Conservation (phyloP, 2,329 filamentous ascomycete genomes). For the Fusarium sp. region DNA sequence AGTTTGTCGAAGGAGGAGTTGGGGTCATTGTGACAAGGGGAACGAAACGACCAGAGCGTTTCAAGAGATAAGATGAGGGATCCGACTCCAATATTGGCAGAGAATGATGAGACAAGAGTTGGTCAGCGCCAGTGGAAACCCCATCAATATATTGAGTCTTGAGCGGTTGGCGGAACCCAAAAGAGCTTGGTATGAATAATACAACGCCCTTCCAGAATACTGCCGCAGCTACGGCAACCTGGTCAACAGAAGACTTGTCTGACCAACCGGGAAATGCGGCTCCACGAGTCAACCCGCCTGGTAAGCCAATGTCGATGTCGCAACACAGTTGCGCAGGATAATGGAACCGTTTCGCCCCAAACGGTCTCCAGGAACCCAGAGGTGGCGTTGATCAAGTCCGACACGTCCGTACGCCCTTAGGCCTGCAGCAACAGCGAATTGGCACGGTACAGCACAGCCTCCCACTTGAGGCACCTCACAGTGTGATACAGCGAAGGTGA, state of each 20-base stretch:
- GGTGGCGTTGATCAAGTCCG: conserved; percentile 31
- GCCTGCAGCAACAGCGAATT: conserved; percentile 7
- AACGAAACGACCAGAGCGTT: conserved; percentile 31
- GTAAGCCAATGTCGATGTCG: conserved; percentile 7
- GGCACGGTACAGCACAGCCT: conserved; percentile 11
- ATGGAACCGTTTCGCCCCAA: conserved; percentile 18
- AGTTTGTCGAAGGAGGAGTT: conserved; percentile 80
- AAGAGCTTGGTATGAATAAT: conserved; percentile 9
- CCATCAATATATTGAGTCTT: conserved; percentile 42
- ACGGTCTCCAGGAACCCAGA: conserved; percentile 2
- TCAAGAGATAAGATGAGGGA: conserved; percentile 37
- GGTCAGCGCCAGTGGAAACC: conserved; percentile 32
- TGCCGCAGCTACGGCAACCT: conserved; percentile 21
- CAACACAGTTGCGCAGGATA: not conserved
- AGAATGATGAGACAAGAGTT: conserved; percentile 23
- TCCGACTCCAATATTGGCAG: conserved; percentile 19
- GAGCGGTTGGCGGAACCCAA: conserved; percentile 4
- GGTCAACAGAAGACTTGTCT: conserved; percentile 9
- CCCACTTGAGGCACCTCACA: conserved; percentile 6
- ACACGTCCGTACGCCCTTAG: conserved; percentile 29
- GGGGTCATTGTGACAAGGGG: conserved; percentile 69
- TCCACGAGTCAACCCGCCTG: conserved; percentile 14
- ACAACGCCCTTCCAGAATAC: conserved; percentile 13
- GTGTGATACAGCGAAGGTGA: not conserved
- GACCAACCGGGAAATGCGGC: conserved; percentile 27